Evolutionary conservation across 129 eudicot species (phyloP), one percentile per base, ranked within the genome.

Genomic region (Smallanthus sonchifolius): DNA sequence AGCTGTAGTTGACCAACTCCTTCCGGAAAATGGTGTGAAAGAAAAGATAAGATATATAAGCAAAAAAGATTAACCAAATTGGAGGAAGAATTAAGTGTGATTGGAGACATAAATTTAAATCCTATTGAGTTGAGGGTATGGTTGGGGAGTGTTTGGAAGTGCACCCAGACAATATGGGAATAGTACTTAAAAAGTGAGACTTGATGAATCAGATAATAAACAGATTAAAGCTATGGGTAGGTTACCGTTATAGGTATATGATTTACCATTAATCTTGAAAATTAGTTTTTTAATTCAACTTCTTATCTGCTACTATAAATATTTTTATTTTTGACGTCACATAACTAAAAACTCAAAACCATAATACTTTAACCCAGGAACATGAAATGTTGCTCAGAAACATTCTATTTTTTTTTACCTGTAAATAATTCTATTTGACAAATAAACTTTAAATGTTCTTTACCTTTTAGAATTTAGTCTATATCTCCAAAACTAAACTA

Each of bases 1-100:
- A 52, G 45, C 34, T 76, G 74, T 76, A 54, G 59, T 15, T 67
- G 74, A 40, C 57, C 79, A 66, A 65, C 52, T 39, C 6, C 19
- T 16, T 35, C 37, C 20, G 40, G 24, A 76, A 55, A 51, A 30
- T 16, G 43, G n/a, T 32, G 42, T 66, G 44, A 67, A 67, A 48
- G 6, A 65, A 54, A 36, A 39, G 56, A 65, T 73, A 75, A 75
- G 67, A 75, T 65, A 66, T 52, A 66, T 52, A 17, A 20, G 36
- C 51, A 65, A 38, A 1, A 76, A 32, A 55, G 70, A 16, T 43
- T 68, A 44, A 68, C 63, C 69, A 77, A 17, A 34, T 68, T 68
- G 28, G 69, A 57, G 69, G 36, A 61, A 15, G 70, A 30, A 73
- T 61, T 67, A 60, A 62, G 71, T 74, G 37, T 14, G 28, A 74